phyloP scores from a whole-genome alignment of 352 stramenopile genomes.

The Phytophthora pluvialis region DNA sequence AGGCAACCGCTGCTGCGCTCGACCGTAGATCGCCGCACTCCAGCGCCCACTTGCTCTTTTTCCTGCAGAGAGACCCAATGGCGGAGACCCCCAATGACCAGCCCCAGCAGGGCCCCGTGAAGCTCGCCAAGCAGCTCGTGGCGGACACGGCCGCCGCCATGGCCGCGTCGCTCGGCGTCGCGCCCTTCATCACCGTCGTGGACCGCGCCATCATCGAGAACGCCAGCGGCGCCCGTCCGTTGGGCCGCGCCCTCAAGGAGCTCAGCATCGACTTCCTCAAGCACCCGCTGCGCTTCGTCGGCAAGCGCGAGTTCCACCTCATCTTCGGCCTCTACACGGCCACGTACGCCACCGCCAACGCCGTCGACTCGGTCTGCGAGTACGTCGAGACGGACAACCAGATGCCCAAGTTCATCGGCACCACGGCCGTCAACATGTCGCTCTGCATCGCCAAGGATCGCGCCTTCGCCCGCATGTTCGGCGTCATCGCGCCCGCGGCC shows the following conservation, averaged over 20 bases:
- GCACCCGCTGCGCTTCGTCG: slow-evolving; percentile 82
- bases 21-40: neutral
- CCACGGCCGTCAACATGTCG: slow-evolving; percentile 91
- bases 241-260: slow-evolving; percentile 71
- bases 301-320: slow-evolving; percentile 88
- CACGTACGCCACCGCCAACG: slow-evolving; percentile 91
- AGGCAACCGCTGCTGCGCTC: neutral
- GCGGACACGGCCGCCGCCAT: slow-evolving; percentile 68
- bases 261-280: slow-evolving; percentile 62
- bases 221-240: slow-evolving; percentile 70
- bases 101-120: slow-evolving; percentile 10
- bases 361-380: slow-evolving; percentile 87
- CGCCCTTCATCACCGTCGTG: slow-evolving; percentile 90
- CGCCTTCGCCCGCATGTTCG: slow-evolving; percentile 93
- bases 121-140: slow-evolving; percentile 61
- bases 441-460: slow-evolving; percentile 92
- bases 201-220: slow-evolving; percentile 92
- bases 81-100: slow-evolving; percentile 27
- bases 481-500: slow-evolving; percentile 72
- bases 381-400: slow-evolving; percentile 73
- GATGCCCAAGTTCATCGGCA: slow-evolving; percentile 90
- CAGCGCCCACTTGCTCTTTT: slow-evolving; percentile 30
- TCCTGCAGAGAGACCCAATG: slow-evolving; percentile 29
- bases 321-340: slow-evolving; percentile 91
- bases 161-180: slow-evolving; percentile 73